phyloP scores from a whole-genome alignment of 2,329 filamentous ascomycete genomes.

The Colletotrichum endophyticum region DNA sequence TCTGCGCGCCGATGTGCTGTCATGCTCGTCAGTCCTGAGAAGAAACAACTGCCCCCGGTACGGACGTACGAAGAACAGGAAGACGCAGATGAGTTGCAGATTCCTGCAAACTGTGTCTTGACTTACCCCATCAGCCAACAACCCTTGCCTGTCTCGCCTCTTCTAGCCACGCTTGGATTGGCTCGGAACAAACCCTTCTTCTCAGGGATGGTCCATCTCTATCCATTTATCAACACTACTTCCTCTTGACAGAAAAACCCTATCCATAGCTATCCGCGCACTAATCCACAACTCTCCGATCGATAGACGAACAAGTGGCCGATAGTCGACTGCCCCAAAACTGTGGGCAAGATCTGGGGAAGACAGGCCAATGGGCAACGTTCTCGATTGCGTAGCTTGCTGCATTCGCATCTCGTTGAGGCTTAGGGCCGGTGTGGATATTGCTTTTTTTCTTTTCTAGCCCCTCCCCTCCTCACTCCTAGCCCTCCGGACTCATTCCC shows the following conservation, averaged over 20 bases:
- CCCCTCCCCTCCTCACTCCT: background rate
- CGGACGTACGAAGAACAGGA: slow-evolving; percentile 14
- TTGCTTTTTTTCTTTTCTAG: background rate
- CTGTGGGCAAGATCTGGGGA: slow-evolving; percentile 12
- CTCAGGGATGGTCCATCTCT: background rate
- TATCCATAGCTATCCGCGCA: background rate
- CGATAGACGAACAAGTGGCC: slow-evolving; percentile 1
- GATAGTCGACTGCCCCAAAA: background rate
- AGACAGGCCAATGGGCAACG: background rate
- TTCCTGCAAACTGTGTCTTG: slow-evolving; percentile 11
- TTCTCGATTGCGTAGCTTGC: background rate
- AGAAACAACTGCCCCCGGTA: slow-evolving; percentile 2
- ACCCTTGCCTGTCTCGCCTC: background rate
- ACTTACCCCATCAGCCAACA: background rate
- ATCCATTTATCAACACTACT: background rate
- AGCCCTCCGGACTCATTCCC: background rate
- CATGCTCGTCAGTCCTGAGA: background rate
- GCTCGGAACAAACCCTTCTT: background rate
- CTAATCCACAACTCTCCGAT: slow-evolving; percentile 9
- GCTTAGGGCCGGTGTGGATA: background rate
- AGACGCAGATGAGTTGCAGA: slow-evolving; percentile 17
- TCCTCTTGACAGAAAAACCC: background rate
- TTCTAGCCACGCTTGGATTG: background rate
- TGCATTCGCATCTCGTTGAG: background rate
- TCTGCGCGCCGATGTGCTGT: slow-evolving; percentile 1